Evolutionary conservation across 2,329 filamentous ascomycete species (phyloP), one percentile per base, ranked within the genome.

Genomic region (Fusarium euwallaceae): DNA sequence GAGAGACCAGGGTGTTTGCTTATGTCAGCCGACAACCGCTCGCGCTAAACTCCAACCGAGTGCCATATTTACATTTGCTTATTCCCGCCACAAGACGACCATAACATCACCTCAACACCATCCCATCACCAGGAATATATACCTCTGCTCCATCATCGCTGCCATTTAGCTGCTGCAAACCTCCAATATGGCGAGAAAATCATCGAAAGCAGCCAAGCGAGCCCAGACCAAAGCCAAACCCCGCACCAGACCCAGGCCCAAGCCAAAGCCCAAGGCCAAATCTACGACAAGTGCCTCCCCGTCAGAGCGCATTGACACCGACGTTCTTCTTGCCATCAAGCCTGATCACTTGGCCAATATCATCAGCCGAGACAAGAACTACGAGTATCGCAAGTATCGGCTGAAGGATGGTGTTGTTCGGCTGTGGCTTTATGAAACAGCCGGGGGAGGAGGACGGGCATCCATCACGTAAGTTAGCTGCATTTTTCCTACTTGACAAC

Each of bases 351-450:
- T 78, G 0, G 61, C 43, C 53, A 78, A 79, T 20, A 79, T 80
- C 53, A 60, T 61, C 29, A 64, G 39, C 17, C 55, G 64, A n/a
- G 24, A 75, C 2, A 80, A 81, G 67, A 80, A 76, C 29, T 71
- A 80, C 0, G 80, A 79, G 41, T 79, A 78, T 48, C 74, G 79
- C 39, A 80, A 75, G 10, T 80, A 81, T 34, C 60, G 76, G 5
- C 66, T 79, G 2, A 70, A 68, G 17, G 62, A 79, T 11, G 65
- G 71, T 10, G 72, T 80, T 6, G 22, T 61, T 14, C 72, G 78
- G 1, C 66, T 81, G 2, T 81, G 78, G 79, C 62, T 81, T 2
- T 81, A 80, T 61, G 76, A 80, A 51, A 79, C 75, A 1, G 34
- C 48, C 1, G 61, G 56, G 10, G 67, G 61, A 3, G 60, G 51